A percentile compares a stretch with the other conserved stretches of the same genome.
These are phyloP conservation scores for Talaromyces piceae DNA, from an alignment of 2,329 filamentous ascomycete genomes.

Conservation along the genomic window DNA sequence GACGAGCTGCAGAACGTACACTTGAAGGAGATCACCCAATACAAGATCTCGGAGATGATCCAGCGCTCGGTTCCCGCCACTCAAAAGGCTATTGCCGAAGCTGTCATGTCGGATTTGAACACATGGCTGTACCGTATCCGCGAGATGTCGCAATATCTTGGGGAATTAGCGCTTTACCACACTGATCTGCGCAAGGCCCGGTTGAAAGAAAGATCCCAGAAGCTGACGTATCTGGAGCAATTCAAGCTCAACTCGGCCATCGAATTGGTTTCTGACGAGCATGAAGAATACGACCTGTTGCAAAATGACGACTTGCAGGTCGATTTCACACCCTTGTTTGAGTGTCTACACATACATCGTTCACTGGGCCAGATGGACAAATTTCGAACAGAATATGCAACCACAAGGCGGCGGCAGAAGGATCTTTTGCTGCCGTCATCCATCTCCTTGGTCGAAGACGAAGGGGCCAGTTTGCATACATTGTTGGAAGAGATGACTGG, in stretches of 20 bases:
- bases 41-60: slow-evolving; percentile 91
- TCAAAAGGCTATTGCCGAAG: slow-evolving; percentile 87
- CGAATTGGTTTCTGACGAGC: slow-evolving; percentile 90
- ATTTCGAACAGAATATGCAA: slow-evolving; percentile 85
- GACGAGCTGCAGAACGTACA: slow-evolving; percentile 97
- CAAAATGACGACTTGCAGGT: slow-evolving; percentile 94
- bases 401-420: slow-evolving; percentile 82
- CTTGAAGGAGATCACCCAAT: slow-evolving; percentile 86
- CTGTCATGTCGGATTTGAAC: slow-evolving; percentile 93
- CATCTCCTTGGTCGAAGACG: slow-evolving; percentile 71
- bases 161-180: slow-evolving; percentile 94
- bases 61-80: slow-evolving; percentile 91
- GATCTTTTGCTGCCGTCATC: slow-evolving; percentile 74
- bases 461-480: slow-evolving; percentile 79
- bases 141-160: slow-evolving; percentile 91
- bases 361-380: slow-evolving; percentile 87
- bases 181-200: slow-evolving; percentile 78
- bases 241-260: slow-evolving; percentile 95
- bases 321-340: slow-evolving; percentile 88
- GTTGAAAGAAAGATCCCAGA: slow-evolving; percentile 74
- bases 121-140: slow-evolving; percentile 94
- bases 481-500: slow-evolving; percentile 89
- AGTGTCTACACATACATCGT: slow-evolving; percentile 93
- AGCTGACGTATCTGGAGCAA: slow-evolving; percentile 64
- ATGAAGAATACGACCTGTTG: slow-evolving; percentile 88